Percentiles rank a stretch among this genome's conserved stretches.
Conservation (phyloP, 495 filamentous ascomycete genomes). For the Hypoxylon fragiforme region DNA sequence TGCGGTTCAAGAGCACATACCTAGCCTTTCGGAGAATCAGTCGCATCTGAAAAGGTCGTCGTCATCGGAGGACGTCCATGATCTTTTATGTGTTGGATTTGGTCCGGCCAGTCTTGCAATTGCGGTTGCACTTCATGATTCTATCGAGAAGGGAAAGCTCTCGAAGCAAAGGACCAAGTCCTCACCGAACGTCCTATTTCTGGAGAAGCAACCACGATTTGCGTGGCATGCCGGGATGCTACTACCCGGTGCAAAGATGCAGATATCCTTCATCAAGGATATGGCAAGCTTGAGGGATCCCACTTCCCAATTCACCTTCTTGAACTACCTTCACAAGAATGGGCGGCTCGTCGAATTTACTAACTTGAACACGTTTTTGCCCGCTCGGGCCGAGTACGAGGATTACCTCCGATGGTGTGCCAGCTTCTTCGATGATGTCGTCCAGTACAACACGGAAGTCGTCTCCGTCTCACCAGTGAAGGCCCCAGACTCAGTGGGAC, state of each 20-base stretch:
- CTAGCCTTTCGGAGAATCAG: slow-evolving; percentile 15
- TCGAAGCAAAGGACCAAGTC: slow-evolving; percentile 39
- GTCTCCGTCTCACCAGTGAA: slow-evolving; percentile 56
- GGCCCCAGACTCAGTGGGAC: slow-evolving; percentile 42
- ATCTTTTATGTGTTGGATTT: slow-evolving; percentile 90
- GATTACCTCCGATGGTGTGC: slow-evolving; percentile 96
- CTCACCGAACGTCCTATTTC: slow-evolving; percentile 72
- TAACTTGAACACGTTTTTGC: slow-evolving; percentile 87
- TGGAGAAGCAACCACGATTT: slow-evolving; percentile 83
- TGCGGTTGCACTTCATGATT: slow-evolving; percentile 84
- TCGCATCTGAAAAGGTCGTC: slow-evolving; percentile 43
- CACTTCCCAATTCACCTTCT: slow-evolving; percentile 88
- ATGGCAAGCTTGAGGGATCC: slow-evolving; percentile 87
- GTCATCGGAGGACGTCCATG: slow-evolving; percentile 67
- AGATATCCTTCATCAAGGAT: slow-evolving; percentile 98
- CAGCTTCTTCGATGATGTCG: slow-evolving; percentile 73
- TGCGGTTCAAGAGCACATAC: background rate
- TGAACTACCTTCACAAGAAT: slow-evolving; percentile 86
- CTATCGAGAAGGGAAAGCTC: slow-evolving; percentile 46
- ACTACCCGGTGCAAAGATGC: slow-evolving; percentile 90
- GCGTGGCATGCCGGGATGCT: slow-evolving; percentile 96
- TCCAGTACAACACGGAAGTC: slow-evolving; percentile 78
- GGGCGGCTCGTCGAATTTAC: slow-evolving; percentile 82
- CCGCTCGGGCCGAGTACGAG: slow-evolving; percentile 85
- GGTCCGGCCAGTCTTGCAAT: slow-evolving; percentile 93